Evolutionary conservation across 306 rosid species (phyloP), one percentile per base, ranked within the genome.

Genomic region (Vicia sativa): DNA sequence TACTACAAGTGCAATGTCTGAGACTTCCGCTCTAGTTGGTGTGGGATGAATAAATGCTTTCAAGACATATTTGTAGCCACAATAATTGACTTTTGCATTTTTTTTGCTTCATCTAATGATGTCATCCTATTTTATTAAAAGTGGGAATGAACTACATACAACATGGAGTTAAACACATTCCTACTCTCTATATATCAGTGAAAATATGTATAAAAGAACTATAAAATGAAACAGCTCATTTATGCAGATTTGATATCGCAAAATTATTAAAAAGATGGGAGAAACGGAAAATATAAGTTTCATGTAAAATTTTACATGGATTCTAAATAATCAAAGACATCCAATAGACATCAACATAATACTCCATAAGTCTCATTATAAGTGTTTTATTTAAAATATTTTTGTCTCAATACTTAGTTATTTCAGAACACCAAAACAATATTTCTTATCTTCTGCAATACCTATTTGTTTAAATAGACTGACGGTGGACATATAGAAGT

Each of bases 21-120:
- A 84, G n/a, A 93, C 98, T 81, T 93, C 98, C 41, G 98, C 96
- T 76, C 96, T 89, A 48, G 98, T 93, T 44, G 98, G 96, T 7
- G 89, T 93, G 57, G 98, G 96, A 78, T 93, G 98, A 82, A 48
- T 70, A 48, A 93, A 93, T 93, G 87, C 98, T 93, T 81, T 92
- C 96, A 78, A 93, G 86, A n/a, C 98, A 93, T 93, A 81, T 93
- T 93, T 65, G 98, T 93, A 29, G 98, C 98, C 62, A 93, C 96
- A 72, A 93, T 93, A 19, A 90, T 96, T 2, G 98, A 96, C 82
- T 93, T 93, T 79, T 85, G 83, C 96, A 93, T n/a, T 80, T 60
- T 44, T 72, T 18, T 23, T 91, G 62, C 98, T 90, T 78, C 96
- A 85, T 83, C 80, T 73, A 65, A 90, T 88, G 75, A 93, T 93